phyloP scores from a whole-genome alignment of 1,284 basidiomycete genomes.

The Naganishia sp. region DNA sequence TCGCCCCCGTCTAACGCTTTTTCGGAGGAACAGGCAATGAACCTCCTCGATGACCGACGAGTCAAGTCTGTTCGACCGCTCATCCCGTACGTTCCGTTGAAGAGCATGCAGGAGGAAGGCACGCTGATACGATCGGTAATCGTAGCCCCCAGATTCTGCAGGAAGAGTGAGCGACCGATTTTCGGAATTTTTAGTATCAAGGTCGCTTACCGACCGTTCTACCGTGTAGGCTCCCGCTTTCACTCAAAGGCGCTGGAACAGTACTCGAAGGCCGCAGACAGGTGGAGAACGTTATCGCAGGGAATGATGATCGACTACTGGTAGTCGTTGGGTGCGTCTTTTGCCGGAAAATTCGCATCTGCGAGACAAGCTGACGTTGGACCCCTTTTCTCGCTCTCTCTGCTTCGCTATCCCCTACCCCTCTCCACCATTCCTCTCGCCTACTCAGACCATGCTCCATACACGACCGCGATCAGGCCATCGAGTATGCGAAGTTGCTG shows the following conservation, averaged over 20 bases:
- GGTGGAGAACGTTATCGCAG: slow-evolving; percentile 75
- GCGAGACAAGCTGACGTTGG: too few species aligned
- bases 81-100: slow-evolving; percentile 61
- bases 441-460: slow-evolving; percentile 91
- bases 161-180: slow-evolving; percentile 65
- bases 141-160: slow-evolving; percentile 76
- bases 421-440: background rate
- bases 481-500: slow-evolving; percentile 79
- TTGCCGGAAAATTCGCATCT: too few species aligned
- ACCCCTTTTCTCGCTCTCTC: too few species aligned
- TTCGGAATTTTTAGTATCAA: slow-evolving; percentile 40
- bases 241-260: slow-evolving; percentile 56
- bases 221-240: slow-evolving; percentile 46
- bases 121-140: background rate
- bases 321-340: slow-evolving; percentile 77
- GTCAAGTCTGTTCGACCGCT: slow-evolving; percentile 82
- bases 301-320: slow-evolving; percentile 82
- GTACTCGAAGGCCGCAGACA: slow-evolving; percentile 79
- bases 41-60: slow-evolving; percentile 78
- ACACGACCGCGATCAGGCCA: slow-evolving; percentile 78
- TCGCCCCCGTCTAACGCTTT: background rate
- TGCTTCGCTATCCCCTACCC: slow-evolving; percentile 8
- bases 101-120: background rate
- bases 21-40: slow-evolving; percentile 59
- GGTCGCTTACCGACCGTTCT: background rate